Percentiles rank a stretch among this genome's conserved stretches.
Evolutionary conservation across 2,329 filamentous ascomycete genomes (phyloP).

Genomic region (Alternaria novae-zelandiae): DNA sequence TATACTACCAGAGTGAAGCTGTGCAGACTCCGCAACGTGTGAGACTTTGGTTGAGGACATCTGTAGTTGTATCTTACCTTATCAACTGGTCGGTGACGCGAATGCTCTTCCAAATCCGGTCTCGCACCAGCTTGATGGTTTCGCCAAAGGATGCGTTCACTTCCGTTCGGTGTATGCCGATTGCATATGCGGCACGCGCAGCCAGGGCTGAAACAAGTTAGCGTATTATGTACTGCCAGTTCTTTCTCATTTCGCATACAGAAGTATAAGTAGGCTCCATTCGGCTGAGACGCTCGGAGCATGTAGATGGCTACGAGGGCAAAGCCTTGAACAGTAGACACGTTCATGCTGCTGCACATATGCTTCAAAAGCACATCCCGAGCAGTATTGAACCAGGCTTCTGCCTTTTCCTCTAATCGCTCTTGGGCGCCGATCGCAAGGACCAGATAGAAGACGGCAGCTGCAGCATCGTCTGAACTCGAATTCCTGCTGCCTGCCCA

Average conservation of each 20-base stretch:
- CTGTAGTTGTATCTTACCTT: background rate
- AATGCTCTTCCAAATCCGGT: constrained; percentile 61
- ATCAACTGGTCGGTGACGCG: constrained; percentile 60
- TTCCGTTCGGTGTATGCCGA: constrained; percentile 60
- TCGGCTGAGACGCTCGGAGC: constrained; percentile 59
- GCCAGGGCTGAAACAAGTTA: constrained; percentile 45
- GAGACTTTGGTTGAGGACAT: background rate
- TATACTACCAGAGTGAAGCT: background rate
- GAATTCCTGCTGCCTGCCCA: constrained; percentile 29
- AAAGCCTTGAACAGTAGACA: constrained; percentile 60
- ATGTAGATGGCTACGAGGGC: constrained; percentile 60
- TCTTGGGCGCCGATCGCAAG: constrained; percentile 59
- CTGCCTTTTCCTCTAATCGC: constrained; percentile 50
- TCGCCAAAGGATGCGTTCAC: constrained; percentile 58
- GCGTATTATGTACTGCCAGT: background rate
- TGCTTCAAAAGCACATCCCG: constrained; percentile 54
- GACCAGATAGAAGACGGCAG: constrained; percentile 59
- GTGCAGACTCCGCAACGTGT: background rate
- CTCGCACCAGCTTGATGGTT: constrained; percentile 51
- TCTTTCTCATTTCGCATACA: constrained; percentile 30
- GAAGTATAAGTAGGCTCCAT: constrained; percentile 60
- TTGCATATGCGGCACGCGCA: constrained; percentile 59
- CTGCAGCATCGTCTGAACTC: constrained; percentile 49
- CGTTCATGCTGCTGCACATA: constrained; percentile 57
- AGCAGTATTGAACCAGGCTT: constrained; percentile 57